Conservation (phyloP, 306 rosid species). For the Lotus japonicus region DNA sequence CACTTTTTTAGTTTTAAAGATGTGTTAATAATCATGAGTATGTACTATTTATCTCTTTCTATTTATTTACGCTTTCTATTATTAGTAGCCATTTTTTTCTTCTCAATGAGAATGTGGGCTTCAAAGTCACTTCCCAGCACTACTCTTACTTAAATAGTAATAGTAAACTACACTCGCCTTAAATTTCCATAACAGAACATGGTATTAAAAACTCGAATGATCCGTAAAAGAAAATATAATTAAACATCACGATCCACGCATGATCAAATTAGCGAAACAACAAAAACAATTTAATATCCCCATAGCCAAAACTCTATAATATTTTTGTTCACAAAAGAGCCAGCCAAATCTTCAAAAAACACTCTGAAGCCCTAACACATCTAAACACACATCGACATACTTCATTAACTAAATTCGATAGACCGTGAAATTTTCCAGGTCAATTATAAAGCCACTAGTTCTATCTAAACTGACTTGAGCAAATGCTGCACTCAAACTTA, state of each 20-base stretch:
- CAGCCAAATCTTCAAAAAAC: background rate
- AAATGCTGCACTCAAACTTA: constrained; percentile 9
- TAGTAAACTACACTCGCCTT: background rate
- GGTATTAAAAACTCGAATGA: background rate
- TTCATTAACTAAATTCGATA: background rate
- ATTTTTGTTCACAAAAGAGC: background rate
- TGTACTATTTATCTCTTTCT: too few species aligned
- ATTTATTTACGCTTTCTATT: too few species aligned
- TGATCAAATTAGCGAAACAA: constrained; percentile 5
- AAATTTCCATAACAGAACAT: background rate
- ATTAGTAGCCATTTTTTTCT: too few species aligned
- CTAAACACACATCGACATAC: background rate
- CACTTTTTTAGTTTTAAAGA: too few species aligned
- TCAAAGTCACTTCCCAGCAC: too few species aligned
- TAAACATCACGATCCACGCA: background rate
- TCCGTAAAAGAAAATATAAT: background rate
- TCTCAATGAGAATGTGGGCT: too few species aligned
- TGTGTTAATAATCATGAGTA: too few species aligned
- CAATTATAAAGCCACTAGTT: background rate
- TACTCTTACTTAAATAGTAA: too few species aligned
- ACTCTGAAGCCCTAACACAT: background rate
- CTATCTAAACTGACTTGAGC: background rate
- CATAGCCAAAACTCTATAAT: constrained; percentile 3
- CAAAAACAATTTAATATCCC: background rate
- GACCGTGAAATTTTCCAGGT: background rate